Conservation (phyloP, 768 basidiomycete species). For the Lepiota subincarnata region DNA sequence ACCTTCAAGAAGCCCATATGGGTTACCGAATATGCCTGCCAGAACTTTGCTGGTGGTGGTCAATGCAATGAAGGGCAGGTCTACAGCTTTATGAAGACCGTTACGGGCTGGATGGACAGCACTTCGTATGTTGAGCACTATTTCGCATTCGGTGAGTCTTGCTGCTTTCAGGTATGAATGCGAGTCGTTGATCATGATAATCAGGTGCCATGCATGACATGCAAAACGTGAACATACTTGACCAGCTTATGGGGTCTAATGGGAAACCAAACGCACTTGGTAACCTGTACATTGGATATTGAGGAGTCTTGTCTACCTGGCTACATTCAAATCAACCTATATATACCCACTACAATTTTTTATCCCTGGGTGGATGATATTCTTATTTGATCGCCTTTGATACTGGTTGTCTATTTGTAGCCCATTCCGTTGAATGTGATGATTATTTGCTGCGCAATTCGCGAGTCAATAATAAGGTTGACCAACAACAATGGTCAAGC, state of each 20-base stretch:
- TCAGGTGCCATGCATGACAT: constrained; percentile 54
- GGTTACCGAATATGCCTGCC: constrained; percentile 71
- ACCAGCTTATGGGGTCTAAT: constrained; percentile 45
- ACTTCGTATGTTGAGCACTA: constrained; percentile 36
- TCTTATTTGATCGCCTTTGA: constrained; percentile 6
- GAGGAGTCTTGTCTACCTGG: constrained; percentile 7
- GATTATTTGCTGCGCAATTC: background rate
- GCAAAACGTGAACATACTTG: constrained; percentile 50
- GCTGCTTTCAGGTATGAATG: background rate
- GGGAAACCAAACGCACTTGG: constrained; percentile 53
- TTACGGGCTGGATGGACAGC: constrained; percentile 42
- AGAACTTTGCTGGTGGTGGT: constrained; percentile 51
- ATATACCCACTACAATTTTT: constrained; percentile 7
- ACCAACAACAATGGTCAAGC: constrained; percentile 31
- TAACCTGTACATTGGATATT: constrained; percentile 38
- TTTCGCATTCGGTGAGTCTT: constrained; percentile 58
- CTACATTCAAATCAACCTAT: no score
- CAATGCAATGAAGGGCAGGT: constrained; percentile 40
- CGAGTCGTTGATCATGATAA: background rate
- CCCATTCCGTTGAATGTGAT: background rate
- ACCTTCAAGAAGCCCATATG: constrained; percentile 43
- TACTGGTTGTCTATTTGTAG: constrained; percentile 5
- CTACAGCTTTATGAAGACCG: constrained; percentile 42
- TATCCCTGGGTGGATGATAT: constrained; percentile 1
- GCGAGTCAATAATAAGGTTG: background rate